phyloP scores from a whole-genome alignment of 2,329 filamentous ascomycete genomes.

The Fusarium globosum region DNA sequence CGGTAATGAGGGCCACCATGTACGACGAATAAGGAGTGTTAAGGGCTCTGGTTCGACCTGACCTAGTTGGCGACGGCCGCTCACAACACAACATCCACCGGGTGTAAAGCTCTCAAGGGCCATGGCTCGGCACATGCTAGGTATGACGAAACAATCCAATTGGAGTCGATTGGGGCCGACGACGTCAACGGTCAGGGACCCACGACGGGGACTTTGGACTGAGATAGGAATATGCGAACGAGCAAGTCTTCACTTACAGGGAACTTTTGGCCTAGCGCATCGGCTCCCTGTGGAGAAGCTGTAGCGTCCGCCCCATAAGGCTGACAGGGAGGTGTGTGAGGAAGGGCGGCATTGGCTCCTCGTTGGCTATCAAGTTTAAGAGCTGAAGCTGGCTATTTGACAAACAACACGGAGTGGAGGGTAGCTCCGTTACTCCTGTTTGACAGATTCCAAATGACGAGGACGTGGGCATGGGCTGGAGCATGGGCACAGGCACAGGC shows the following conservation, averaged over 20 bases:
- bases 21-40: conserved; percentile 36
- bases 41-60: conserved; percentile 20
- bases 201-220: conserved; percentile 15
- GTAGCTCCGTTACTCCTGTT: conserved; percentile 7
- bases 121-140: conserved; percentile 14
- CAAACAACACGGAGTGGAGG: not conserved
- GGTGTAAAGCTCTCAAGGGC: conserved; percentile 23
- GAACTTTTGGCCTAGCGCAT: conserved; percentile 41
- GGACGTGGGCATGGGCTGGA: not conserved
- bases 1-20: conserved; percentile 36
- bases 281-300: conserved; percentile 35
- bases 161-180: conserved; percentile 15
- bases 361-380: conserved; percentile 22
- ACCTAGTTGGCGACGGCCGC: conserved; percentile 28
- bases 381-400: conserved; percentile 21
- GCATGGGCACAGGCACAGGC: not conserved
- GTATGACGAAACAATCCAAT: conserved; percentile 28
- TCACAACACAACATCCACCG: conserved; percentile 43
- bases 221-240: conserved; percentile 10
- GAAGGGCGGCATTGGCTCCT: conserved; percentile 14
- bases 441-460: conserved; percentile 15
- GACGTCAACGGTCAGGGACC: not conserved
- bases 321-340: conserved; percentile 40
- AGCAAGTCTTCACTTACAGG: conserved; percentile 18
- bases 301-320: conserved; percentile 42